Evolutionary conservation across 2,329 filamentous ascomycete species (phyloP).

Genomic region (Colletotrichum lini): DNA sequence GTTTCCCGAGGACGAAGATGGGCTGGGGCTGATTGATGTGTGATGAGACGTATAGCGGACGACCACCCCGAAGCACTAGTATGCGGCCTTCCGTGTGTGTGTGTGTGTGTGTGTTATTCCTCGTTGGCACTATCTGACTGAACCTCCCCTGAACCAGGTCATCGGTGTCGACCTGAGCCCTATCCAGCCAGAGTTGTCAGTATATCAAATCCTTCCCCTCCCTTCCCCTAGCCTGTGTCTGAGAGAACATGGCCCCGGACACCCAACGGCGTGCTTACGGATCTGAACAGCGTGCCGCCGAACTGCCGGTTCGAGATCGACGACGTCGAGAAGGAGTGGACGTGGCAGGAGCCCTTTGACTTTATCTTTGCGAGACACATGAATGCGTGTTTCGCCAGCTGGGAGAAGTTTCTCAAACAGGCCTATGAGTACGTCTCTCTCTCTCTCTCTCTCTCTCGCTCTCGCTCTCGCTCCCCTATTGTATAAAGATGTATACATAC

Average conservation of each 20-base stretch:
- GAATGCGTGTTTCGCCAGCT: constrained; percentile 48
- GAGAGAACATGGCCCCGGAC: not conserved
- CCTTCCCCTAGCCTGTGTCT: not conserved
- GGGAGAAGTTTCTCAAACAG: constrained; percentile 43
- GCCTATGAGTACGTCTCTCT: constrained; percentile 40
- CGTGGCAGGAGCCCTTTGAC: constrained; percentile 47
- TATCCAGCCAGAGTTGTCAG: constrained; percentile 51
- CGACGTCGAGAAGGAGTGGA: constrained; percentile 49
- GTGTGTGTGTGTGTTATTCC: no score
- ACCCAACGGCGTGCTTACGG: not conserved
- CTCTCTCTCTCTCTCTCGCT: not conserved
- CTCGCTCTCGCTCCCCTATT: not conserved
- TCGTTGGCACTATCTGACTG: not conserved
- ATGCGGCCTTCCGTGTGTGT: not conserved
- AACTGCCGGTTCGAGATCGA: constrained; percentile 51
- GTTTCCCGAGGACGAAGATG: no score
- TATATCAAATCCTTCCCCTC: not conserved
- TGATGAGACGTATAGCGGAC: constrained; percentile 44
- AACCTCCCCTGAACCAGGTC: constrained; percentile 30
- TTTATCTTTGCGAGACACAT: constrained; percentile 53
- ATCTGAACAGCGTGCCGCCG: constrained; percentile 45
- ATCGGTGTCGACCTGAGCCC: constrained; percentile 52
- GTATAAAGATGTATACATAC: constrained; percentile 57
- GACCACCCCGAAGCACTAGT: constrained; percentile 50
- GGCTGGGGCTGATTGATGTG: no score